Percentiles rank a stretch among this genome's conserved stretches.
Evolutionary conservation across 148 eudicot genomes (phyloP).

Genomic region (Vaccinium macrocarpon): DNA sequence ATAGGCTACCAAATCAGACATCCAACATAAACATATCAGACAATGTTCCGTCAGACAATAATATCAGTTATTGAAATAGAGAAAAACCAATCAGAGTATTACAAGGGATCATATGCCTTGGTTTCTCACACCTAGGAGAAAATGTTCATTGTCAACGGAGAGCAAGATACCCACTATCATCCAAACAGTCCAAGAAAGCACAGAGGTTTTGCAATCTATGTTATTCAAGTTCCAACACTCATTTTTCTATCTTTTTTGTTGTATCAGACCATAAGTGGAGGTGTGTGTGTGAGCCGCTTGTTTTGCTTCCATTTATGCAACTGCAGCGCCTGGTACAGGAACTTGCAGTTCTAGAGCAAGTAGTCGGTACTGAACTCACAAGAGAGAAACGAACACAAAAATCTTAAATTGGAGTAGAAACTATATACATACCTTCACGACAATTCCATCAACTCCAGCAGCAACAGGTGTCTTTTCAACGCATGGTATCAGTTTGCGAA

Average conservation of each 20-base stretch:
- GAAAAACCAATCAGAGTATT: neutral
- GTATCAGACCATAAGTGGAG: neutral
- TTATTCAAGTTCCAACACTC: neutral
- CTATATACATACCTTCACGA: constrained; percentile 67
- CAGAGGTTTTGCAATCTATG: neutral
- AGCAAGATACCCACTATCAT: neutral
- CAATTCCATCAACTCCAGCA: constrained; percentile 93
- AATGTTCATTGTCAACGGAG: neutral
- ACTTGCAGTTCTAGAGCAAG: neutral
- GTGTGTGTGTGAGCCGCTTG: neutral
- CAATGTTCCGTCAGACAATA: neutral
- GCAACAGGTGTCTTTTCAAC: no score
- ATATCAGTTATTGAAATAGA: neutral
- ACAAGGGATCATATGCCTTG: neutral
- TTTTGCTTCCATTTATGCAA: constrained; percentile 6
- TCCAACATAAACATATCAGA: neutral
- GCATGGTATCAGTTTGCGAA: constrained; percentile 90
- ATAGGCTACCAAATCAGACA: neutral
- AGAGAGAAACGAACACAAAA: neutral
- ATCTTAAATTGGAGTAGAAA: neutral
- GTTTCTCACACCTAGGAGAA: neutral
- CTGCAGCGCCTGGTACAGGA: neutral
- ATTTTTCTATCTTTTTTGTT: neutral
- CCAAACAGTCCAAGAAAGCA: constrained; percentile 1
- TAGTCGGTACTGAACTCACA: neutral